phyloP scores from a whole-genome alignment of 1,284 basidiomycete genomes.

The Trichosporon sp. region DNA sequence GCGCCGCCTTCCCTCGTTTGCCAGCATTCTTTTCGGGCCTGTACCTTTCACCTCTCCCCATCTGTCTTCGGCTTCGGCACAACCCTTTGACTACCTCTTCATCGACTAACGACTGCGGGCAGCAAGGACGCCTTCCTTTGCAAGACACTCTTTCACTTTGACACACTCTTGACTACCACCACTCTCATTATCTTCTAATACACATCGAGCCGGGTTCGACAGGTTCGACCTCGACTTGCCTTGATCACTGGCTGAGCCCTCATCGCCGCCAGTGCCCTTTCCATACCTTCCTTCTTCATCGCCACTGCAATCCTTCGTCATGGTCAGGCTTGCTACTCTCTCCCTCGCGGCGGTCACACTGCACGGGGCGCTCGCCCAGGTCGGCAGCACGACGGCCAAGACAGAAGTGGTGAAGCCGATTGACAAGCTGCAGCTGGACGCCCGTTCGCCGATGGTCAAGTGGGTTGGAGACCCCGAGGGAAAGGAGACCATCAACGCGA shows the following conservation, averaged over 20 bases:
- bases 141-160: background rate
- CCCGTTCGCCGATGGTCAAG: background rate
- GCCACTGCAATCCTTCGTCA: background rate
- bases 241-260: background rate
- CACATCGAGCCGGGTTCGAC: constrained; percentile 19
- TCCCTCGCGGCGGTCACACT: background rate
- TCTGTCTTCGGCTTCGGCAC: background rate
- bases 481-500: background rate
- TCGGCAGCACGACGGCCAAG: background rate
- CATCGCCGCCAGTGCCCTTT: background rate
- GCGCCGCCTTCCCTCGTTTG: background rate
- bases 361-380: background rate
- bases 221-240: background rate
- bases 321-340: background rate
- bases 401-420: background rate
- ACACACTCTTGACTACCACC: background rate
- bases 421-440: constrained; percentile 7
- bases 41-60: background rate
- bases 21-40: background rate
- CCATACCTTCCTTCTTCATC: background rate
- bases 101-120: background rate
- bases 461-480: background rate
- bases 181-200: constrained; percentile 10
- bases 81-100: background rate
- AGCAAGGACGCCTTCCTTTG: background rate